Percentiles rank a stretch among this genome's conserved stretches.
phyloP scores from a whole-genome alignment of 139 green algal genomes.

The Yamagishiella unicocca region DNA sequence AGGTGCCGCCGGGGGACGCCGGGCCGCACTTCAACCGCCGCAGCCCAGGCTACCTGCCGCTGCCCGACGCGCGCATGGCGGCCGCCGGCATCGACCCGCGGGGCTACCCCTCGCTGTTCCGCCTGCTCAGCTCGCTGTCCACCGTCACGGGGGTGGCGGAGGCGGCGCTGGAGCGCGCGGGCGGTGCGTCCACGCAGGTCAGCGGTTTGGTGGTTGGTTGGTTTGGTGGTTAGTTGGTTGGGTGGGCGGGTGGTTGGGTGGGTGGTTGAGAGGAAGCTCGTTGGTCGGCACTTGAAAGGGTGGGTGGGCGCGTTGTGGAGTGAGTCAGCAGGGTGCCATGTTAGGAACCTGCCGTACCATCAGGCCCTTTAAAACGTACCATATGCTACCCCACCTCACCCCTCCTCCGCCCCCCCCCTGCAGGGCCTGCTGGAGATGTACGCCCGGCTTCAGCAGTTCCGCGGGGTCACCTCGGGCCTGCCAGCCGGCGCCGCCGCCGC shows the following conservation, averaged over 20 bases:
- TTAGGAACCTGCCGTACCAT: too few relatives aligned
- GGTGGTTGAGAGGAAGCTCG: too few relatives aligned
- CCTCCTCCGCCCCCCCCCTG: not conserved
- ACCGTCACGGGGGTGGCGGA: conserved; percentile 24
- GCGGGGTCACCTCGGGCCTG: conserved; percentile 47
- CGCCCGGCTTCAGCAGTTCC: conserved; percentile 68
- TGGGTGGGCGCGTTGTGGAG: not conserved
- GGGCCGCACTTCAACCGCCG: conserved; percentile 43
- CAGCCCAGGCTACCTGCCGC: conserved; percentile 47
- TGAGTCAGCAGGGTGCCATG: too few relatives aligned
- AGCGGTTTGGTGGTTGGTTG: not conserved
- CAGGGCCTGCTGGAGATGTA: conserved; percentile 58
- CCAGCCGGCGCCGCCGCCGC: conserved; percentile 58
- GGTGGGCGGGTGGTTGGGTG: too few relatives aligned
- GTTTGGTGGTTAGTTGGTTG: too few relatives aligned
- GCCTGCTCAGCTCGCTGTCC: conserved; percentile 10
- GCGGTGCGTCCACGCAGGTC: conserved; percentile 22
- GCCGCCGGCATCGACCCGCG: conserved; percentile 30
- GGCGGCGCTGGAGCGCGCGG: conserved; percentile 44
- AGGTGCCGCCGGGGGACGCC: conserved; percentile 21
- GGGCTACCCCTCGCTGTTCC: not conserved
- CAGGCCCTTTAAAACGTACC: too few relatives aligned
- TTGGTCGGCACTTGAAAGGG: not conserved
- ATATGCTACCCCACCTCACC: not conserved
- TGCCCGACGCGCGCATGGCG: conserved; percentile 53